Evolutionary conservation across 2,329 filamentous ascomycete genomes (phyloP), one percentile per base, ranked within the genome.

Genomic region (Cladophialophora carrionii): DNA sequence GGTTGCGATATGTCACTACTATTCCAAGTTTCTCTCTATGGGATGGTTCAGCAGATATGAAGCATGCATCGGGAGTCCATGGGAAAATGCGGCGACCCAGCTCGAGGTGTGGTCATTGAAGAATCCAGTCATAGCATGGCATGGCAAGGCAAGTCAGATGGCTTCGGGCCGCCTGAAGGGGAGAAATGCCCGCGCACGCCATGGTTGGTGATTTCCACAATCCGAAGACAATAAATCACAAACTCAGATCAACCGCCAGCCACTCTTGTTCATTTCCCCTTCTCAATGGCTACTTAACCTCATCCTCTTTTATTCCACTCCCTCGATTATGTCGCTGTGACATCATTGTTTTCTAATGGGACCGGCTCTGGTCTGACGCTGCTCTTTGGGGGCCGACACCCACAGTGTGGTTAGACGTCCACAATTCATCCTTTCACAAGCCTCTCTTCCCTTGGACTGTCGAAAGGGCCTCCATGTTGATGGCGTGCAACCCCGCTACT

Each of bases 141-240:
- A 20, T 34, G 56, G 22, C 56, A 29, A n/a, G 56, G 22, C 56
- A 29, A n/a, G 10, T 5, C 17, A 43, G 37, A 43, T n/a, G 17
- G 41, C 37, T 26, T 22, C 31, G 20, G 43, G n/a, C 43, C 52
- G 26, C 46, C 14, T 43, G n/a, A 49, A 14, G 29, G 41, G 46
- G 26, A 58, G 46, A 51, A 58, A 3, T 12, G 46, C 41, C n/a
- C 24, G 26, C 24, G 43, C 56, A 22, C 5, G 31, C 8, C 41
- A n/a, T 49, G 56, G 22, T 41, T 26, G 56, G 56, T 48, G 43
- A 43, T 32, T 48, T 58, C 29, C 41, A 58, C 56, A 34, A 51
- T 34, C 9, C 24, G 34, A 58, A 58, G 46, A 22, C 20, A 57
- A 58, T 48, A 29, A 49, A 49, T 34, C 41, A 58, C 37, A 51